Evolutionary conservation across 2,329 filamentous ascomycete genomes (phyloP), one percentile per base, ranked within the genome.

Genomic region (Colletotrichum theobromicola): DNA sequence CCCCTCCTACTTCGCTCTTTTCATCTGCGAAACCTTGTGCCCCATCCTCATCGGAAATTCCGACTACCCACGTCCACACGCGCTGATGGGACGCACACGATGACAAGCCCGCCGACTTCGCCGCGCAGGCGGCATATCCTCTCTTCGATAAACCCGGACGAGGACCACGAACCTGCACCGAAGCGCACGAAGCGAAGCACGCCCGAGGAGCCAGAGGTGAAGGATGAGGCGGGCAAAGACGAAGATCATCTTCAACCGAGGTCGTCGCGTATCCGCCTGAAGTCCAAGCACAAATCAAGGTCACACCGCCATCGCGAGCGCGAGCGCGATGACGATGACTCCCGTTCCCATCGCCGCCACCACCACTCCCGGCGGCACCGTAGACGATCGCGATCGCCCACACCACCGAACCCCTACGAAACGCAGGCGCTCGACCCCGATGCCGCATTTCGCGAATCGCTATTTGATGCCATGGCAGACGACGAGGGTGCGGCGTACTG

Each of bases 401-500:
- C 87, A 4, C 86, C 87, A 0, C 83, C 84, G 0, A 87, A 90
- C 74, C 88, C 88, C 0, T 83, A 87, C 77, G 85, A 86, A 0
- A 83, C 84, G 4, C 83, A 84, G 3, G 82, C 86, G 1, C 86
- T 94, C 18, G 91, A 94, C 78, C 89, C 94, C 0, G 93, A 95
- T 53, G 87, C 90, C 0, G 95, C 96, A 1, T 99, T 99, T 83
- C 93, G 95, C 34, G 95, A 98, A 83, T 98, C 95, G 1, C 92
- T 99, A 7, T 98, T 98, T 85, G 97, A 99, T 83, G 97, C 97
- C 35, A 93, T 99, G 84, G 96, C 95, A 46, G 97, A 99, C 83
- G 96, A 98, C 81, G 97, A 99, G 85, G 97, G 96, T 61, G 97
- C 97, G 3, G 91, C 92, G 9, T 99, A 97, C 86, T 99, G 97